A percentile compares a stretch with the other conserved stretches of the same genome.
phyloP scores from a whole-genome alignment of 805 yeast species.

The Candida chauliodis region DNA sequence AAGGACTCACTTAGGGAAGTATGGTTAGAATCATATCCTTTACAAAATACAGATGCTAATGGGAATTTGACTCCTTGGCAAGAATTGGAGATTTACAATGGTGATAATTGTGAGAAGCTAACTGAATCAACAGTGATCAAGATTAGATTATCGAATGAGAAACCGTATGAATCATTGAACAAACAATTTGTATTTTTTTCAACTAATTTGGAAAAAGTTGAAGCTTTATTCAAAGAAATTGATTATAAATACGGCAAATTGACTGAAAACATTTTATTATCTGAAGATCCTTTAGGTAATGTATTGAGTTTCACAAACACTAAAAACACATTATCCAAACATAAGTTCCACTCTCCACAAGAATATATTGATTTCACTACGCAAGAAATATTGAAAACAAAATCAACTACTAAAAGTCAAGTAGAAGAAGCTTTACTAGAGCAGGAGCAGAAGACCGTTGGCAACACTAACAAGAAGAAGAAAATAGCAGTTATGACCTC shows the following conservation, averaged over 20 bases:
- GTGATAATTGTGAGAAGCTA: conserved; percentile 30
- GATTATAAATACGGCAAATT: conserved; percentile 9
- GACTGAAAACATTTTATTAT: conserved; percentile 11
- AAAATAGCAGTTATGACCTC: conserved; percentile 75
- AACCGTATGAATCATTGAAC: conserved; percentile 2
- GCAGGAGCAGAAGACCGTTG: conserved; percentile 9
- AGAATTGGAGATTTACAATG: conserved; percentile 34
- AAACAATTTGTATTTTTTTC: conserved; percentile 30
- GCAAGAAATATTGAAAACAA: conserved; percentile 17
- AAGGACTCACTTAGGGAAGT: conserved; percentile 64
- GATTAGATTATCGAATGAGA: conserved; percentile 26
- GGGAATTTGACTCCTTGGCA: conserved; percentile 41
- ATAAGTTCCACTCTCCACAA: conserved; percentile 19
- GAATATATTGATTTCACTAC: conserved; percentile 25
- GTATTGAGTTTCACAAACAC: conserved; percentile 22
- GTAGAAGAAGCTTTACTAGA: conserved; percentile 6
- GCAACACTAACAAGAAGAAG: conserved; percentile 22
- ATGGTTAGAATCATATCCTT: conserved; percentile 71
- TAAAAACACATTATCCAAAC: conserved; percentile 19
- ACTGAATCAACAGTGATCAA: conserved; percentile 30
- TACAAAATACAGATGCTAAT: conserved; percentile 30
- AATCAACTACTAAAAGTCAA: conserved; percentile 7
- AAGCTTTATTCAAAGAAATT: conserved; percentile 14
- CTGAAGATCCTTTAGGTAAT: conserved; percentile 36
- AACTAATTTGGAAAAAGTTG: conserved; percentile 22